Base-by-base conservation (phyloP, 2,329 filamentous ascomycete genomes). In the Microsporum canis region DNA sequence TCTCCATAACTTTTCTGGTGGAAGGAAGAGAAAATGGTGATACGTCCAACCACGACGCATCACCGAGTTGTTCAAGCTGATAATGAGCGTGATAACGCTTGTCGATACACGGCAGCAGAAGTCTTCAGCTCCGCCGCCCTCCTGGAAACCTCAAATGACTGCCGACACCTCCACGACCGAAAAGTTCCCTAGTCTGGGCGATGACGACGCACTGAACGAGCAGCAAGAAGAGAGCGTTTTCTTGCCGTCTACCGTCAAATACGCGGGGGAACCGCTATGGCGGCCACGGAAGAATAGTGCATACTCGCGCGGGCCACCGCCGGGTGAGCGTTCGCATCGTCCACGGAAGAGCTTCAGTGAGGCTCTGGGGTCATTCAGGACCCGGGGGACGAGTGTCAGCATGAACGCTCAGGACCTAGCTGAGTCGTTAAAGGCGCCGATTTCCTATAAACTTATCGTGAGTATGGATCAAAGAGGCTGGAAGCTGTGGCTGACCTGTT, bases 381-480 rank as follows among this genome's bases (percentile, higher is more conserved):
- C 83, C 41, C 82, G 91, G 68, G 89, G 87, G 68, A 89, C 84
- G 58, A 97, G 91, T 73, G 86, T 96, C 68, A 91, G 86, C 76
- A 89, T 92, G 72, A 96, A 95, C 76, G 91, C 91, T 60, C 89
- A 95, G 63, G 92, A 97, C 75, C 84, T 99, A 68, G 91, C 91
- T 51, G 89, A 94, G 73, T 91, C 91, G 59, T 81, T 99, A 63
- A 89, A 87, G 70, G 92, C 91, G 43, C 94, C 94, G 3, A 82
- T 99, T 36, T 97, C 92, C 12, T 87, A 89, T 63, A 91, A 81
- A 75, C 84, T 97, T 65, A 84, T 96, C 74, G 92, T 96, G 63
- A 57, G 61, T 61, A 10, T 38, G 39, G 14, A 14, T n/a, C 17
- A n/a, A n/a, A 7, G 39, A 43, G 5, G 14, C 5, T 43, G 14